These are phyloP conservation scores for Paramecium sexaurelia DNA, from an alignment of 73 alveolate genomes.

Conservation along the genomic window DNA sequence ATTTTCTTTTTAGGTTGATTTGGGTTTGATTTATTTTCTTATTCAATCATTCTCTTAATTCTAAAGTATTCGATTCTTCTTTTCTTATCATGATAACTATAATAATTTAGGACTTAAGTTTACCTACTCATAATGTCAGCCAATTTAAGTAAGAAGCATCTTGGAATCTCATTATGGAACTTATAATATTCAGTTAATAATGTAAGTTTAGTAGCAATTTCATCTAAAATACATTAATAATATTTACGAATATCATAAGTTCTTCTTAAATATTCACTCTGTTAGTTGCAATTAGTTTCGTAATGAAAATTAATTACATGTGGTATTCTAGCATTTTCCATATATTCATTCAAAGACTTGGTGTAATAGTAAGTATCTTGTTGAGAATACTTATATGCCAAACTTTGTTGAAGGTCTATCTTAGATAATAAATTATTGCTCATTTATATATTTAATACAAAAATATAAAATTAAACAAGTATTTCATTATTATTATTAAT, in stretches of 20 bases:
- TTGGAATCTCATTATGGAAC: constrained; percentile 67
- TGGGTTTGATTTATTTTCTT: constrained; percentile 62
- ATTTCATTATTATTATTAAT: background rate
- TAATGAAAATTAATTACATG: constrained; percentile 18
- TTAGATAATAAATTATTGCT: background rate
- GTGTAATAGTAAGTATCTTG: background rate
- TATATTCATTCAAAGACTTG: background rate
- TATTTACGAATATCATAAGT: background rate
- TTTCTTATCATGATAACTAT: constrained; percentile 63
- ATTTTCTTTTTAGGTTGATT: constrained; percentile 62
- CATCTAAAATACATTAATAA: background rate
- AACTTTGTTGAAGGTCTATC: background rate
- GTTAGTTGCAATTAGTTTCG: background rate
- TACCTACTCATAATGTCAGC: constrained; percentile 51
- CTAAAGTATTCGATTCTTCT: constrained; percentile 66
- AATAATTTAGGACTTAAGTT: background rate
- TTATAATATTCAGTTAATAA: constrained; percentile 62
- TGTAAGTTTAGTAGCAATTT: constrained; percentile 42
- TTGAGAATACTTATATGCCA: constrained; percentile 2
- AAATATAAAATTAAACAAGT: background rate
- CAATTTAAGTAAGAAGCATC: constrained; percentile 44
- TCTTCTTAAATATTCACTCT: constrained; percentile 14
- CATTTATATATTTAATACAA: background rate
- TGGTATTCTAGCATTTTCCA: background rate
- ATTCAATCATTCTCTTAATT: constrained; percentile 62